Conservation (phyloP, 345 rosid genomes). For the Populus euphratica region DNA sequence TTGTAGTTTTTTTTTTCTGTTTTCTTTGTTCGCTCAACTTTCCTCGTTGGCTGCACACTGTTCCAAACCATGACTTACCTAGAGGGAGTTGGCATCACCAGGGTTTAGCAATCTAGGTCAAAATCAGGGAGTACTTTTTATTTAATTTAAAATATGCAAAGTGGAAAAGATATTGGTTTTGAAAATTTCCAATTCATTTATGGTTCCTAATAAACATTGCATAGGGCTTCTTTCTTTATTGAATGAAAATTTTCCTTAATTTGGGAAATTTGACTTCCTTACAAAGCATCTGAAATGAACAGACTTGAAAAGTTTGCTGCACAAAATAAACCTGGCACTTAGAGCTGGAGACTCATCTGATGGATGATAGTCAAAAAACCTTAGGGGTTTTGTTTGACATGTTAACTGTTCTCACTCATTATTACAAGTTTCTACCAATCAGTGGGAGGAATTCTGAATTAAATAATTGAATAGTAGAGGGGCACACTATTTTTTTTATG, state of each 20-base stretch:
- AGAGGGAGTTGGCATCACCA: not conserved
- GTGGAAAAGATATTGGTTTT: not conserved
- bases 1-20: no score
- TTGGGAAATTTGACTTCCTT: not conserved
- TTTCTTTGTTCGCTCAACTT: not conserved
- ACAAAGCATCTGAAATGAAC: not conserved
- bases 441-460: not conserved
- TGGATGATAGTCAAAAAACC: not conserved
- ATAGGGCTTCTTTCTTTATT: not conserved
- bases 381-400: not conserved
- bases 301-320: not conserved
- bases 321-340: not conserved
- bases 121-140: not conserved
- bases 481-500: not conserved
- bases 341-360: not conserved
- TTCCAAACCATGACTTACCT: not conserved
- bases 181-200: not conserved
- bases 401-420: not conserved
- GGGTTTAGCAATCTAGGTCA: not conserved
- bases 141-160: not conserved
- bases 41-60: not conserved
- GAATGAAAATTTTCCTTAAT: not conserved
- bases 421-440: not conserved
- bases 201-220: not conserved
- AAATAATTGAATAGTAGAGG: not conserved